These are phyloP conservation scores for Colletotrichum sp. DNA, from an alignment of 2,329 filamentous ascomycete species.

Conservation along the genomic window DNA sequence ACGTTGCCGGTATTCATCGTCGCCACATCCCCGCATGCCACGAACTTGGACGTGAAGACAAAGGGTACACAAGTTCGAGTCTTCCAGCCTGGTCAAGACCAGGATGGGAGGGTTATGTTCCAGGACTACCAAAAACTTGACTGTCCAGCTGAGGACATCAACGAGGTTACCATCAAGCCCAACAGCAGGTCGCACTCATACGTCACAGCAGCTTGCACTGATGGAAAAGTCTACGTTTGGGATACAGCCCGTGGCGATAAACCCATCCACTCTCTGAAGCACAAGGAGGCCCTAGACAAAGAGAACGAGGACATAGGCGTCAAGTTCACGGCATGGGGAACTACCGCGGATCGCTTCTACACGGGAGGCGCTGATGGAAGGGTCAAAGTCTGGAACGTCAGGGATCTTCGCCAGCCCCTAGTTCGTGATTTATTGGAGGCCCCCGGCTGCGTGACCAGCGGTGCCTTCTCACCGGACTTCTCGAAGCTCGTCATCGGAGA, in stretches of 20 bases:
- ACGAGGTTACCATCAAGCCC: constrained; percentile 64
- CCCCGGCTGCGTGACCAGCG: constrained; percentile 61
- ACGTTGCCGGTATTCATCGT: constrained; percentile 56
- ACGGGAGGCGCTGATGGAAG: constrained; percentile 68
- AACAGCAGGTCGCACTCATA: constrained; percentile 57
- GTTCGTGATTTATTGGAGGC: constrained; percentile 60
- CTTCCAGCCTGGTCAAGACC: constrained; percentile 41
- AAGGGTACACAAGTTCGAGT: constrained; percentile 63
- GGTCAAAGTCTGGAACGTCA: constrained; percentile 68
- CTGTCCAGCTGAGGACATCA: constrained; percentile 65
- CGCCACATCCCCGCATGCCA: constrained; percentile 59
- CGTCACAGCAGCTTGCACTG: constrained; percentile 65
- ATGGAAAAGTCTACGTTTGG: constrained; percentile 68
- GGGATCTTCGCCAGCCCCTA: constrained; percentile 45
- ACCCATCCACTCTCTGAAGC: constrained; percentile 60
- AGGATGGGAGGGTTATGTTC: constrained; percentile 40
- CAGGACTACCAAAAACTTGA: constrained; percentile 60
- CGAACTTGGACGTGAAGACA: constrained; percentile 43
- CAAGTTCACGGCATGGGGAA: constrained; percentile 69
- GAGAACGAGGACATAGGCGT: constrained; percentile 66
- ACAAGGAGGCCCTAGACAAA: constrained; percentile 53
- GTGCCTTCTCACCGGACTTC: constrained; percentile 62
- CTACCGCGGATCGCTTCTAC: constrained; percentile 61
- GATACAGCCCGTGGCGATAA: constrained; percentile 61
- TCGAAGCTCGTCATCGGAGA: constrained; percentile 64